These are phyloP conservation scores for Trichoderma sp. DNA, from an alignment of 2,329 filamentous ascomycete genomes.

Conservation along the genomic window DNA sequence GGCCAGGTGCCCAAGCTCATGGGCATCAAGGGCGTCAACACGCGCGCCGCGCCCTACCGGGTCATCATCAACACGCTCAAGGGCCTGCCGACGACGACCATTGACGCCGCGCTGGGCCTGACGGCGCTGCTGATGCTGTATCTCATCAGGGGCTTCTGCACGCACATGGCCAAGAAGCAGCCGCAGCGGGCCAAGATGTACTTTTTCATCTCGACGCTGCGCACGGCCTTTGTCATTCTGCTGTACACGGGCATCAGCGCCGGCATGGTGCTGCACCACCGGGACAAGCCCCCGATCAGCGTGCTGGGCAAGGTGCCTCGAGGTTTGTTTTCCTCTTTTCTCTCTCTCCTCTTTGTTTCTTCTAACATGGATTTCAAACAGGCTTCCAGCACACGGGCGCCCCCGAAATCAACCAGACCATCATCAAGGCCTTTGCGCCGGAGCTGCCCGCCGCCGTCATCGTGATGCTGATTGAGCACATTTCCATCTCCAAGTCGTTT, in stretches of 20 bases:
- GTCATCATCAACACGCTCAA: constrained; percentile 56
- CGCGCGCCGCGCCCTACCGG: constrained; percentile 49
- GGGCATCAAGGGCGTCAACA: constrained; percentile 54
- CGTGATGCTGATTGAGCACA: constrained; percentile 78
- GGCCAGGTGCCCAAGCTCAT: constrained; percentile 55
- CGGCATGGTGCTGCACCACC: constrained; percentile 64
- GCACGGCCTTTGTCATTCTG: constrained; percentile 78
- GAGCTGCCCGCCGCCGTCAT: constrained; percentile 75
- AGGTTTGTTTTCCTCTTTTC: too few species aligned
- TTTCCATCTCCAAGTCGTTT: constrained; percentile 81
- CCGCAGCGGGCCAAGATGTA: constrained; percentile 68
- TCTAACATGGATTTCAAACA: constrained; percentile 36
- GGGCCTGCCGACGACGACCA: constrained; percentile 48
- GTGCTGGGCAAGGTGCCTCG: constrained; percentile 70
- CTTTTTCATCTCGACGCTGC: constrained; percentile 77
- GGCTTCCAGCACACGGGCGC: constrained; percentile 71
- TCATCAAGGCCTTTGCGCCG: constrained; percentile 64
- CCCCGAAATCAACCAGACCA: constrained; percentile 59
- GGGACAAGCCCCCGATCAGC: constrained; percentile 58
- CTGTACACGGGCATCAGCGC: constrained; percentile 79
- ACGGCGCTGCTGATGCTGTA: constrained; percentile 70
- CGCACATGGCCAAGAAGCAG: constrained; percentile 64
- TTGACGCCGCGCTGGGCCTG: constrained; percentile 75
- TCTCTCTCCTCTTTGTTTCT: too few species aligned
- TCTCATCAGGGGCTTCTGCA: constrained; percentile 63